A percentile compares a stretch with the other conserved stretches of the same genome.
phyloP scores from a whole-genome alignment of 345 rosid genomes.

The Rhizophora apiculata region DNA sequence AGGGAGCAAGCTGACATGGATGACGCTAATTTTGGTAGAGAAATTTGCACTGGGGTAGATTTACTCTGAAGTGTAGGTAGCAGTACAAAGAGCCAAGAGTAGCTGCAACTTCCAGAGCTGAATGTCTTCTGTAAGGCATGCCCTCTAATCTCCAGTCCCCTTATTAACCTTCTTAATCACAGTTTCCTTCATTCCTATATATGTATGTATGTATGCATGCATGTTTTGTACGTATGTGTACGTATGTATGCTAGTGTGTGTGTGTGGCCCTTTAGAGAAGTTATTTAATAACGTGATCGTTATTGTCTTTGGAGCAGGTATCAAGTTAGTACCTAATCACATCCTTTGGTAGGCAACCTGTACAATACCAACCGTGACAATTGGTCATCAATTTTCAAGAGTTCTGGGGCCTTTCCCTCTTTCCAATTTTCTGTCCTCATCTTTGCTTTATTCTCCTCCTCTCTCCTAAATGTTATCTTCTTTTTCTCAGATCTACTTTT shows the following conservation, averaged over 20 bases:
- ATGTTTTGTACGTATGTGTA: too few species aligned
- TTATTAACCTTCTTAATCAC: neutral
- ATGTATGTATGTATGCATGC: too few species aligned
- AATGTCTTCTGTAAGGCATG: slow-evolving; percentile 15
- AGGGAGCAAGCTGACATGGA: neutral
- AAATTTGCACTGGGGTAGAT: slow-evolving; percentile 8
- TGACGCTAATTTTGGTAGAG: neutral
- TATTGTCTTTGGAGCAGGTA: slow-evolving; percentile 1
- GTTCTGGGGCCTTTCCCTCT: neutral
- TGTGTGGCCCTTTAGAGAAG: neutral
- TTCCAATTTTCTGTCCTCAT: neutral
- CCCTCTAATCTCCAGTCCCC: neutral
- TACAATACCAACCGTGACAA: neutral
- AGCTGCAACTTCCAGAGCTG: slow-evolving; percentile 1
- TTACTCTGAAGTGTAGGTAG: slow-evolving; percentile 16
- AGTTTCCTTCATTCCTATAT: too few species aligned
- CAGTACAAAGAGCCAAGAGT: too few species aligned
- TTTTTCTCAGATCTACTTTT: too few species aligned
- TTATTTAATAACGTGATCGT: neutral
- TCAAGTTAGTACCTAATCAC: neutral
- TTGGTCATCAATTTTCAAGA: neutral
- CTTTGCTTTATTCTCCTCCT: neutral
- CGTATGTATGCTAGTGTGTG: too few species aligned
- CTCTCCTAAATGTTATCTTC: neutral
- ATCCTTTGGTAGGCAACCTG: neutral